Conservation (phyloP, 202 grass and related monocot genomes). For the Elaeis oleifera region DNA sequence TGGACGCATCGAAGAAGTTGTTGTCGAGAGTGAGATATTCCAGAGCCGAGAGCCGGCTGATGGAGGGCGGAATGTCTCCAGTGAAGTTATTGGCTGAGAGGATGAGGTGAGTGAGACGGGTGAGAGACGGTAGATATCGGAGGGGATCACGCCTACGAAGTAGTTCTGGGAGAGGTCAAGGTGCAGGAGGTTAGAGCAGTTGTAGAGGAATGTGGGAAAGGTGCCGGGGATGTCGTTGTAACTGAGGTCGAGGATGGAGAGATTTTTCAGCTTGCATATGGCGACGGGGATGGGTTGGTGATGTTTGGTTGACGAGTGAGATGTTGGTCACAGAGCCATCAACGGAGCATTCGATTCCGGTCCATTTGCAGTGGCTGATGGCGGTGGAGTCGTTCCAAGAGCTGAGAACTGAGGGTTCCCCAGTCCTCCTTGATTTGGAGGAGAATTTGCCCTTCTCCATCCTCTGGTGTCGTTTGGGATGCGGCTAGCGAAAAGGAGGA, state of each 20-base stretch:
- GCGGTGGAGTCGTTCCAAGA: too few species aligned
- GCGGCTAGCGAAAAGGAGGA: slow-evolving; percentile 3
- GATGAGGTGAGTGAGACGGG: too few species aligned
- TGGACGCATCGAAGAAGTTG: slow-evolving; percentile 43
- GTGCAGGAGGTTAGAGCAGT: too few species aligned
- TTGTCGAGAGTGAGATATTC: slow-evolving; percentile 13
- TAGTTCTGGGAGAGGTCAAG: too few species aligned
- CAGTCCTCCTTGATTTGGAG: slow-evolving; percentile 37
- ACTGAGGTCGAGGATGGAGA: too few species aligned
- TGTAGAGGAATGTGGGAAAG: too few species aligned
- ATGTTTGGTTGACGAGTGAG: background rate
- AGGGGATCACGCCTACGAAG: too few species aligned
- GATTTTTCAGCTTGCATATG: slow-evolving; percentile 1
- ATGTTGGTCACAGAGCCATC: background rate
- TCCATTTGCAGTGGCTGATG: background rate
- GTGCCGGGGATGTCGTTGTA: too few species aligned
- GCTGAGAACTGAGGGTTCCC: background rate
- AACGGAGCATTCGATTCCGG: background rate
- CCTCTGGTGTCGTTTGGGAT: background rate
- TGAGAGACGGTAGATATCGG: too few species aligned
- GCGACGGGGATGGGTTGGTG: background rate
- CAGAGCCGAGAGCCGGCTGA: slow-evolving; percentile 20
- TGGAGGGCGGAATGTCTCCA: slow-evolving; percentile 13
- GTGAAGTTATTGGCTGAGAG: too few species aligned
- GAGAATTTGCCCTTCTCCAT: slow-evolving; percentile 23